These are phyloP conservation scores for Isabelozyma rhagii DNA, from an alignment of 805 yeast species.

Conservation along the genomic window DNA sequence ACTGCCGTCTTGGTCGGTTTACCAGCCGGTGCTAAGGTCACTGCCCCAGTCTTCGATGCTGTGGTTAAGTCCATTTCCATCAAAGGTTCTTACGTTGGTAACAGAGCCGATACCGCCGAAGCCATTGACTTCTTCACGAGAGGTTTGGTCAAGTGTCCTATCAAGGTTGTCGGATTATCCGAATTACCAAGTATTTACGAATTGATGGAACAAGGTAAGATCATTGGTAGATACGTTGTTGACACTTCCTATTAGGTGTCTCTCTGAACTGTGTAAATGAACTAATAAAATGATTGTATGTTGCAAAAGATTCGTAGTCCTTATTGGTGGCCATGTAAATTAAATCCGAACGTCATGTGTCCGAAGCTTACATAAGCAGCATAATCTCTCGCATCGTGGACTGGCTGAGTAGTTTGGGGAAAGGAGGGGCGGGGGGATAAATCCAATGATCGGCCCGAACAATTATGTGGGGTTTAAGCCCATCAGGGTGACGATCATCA, in stretches of 20 bases:
- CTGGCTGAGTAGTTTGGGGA: no score
- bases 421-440: no score
- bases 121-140: slow-evolving; percentile 44
- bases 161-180: slow-evolving; percentile 39
- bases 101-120: slow-evolving; percentile 45
- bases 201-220: slow-evolving; percentile 40
- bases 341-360: no score
- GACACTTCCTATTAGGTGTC: slow-evolving; percentile 33
- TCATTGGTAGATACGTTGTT: slow-evolving; percentile 44
- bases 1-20: slow-evolving; percentile 44
- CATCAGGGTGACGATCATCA: no score
- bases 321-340: no score
- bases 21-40: slow-evolving; percentile 43
- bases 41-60: slow-evolving; percentile 37
- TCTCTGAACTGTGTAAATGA: not conserved
- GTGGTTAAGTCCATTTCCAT: slow-evolving; percentile 38
- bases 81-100: slow-evolving; percentile 44
- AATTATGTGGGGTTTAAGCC: no score
- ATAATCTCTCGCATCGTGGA: no score
- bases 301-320: no score
- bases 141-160: slow-evolving; percentile 42
- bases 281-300: not conserved
- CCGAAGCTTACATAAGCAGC: no score
- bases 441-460: no score
- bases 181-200: slow-evolving; percentile 38